A percentile compares a stretch with the other conserved stretches of the same genome.
These are phyloP conservation scores for Noccaea caerulescens DNA, from an alignment of 345 rosid genomes.

Conservation along the genomic window DNA sequence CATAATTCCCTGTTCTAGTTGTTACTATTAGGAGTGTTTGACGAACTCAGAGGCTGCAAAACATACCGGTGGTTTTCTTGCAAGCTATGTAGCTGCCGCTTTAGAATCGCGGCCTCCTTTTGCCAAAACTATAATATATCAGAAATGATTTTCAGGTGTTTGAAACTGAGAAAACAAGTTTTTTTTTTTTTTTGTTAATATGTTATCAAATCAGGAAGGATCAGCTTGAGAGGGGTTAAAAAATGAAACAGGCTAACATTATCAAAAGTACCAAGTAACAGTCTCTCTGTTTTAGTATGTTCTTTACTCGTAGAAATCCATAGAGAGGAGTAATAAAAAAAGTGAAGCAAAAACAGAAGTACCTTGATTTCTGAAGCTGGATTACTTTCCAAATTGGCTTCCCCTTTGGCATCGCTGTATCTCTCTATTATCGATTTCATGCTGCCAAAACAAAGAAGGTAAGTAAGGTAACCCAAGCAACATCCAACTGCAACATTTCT, in stretches of 20 bases:
- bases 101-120: slow-evolving; percentile 71
- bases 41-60: not conserved
- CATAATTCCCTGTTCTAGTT: slow-evolving; percentile 17
- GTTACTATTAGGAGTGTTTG: slow-evolving; percentile 5
- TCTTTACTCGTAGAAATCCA: slow-evolving; percentile 1
- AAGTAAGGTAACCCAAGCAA: slow-evolving; percentile 33
- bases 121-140: slow-evolving; percentile 72
- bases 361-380: slow-evolving; percentile 38
- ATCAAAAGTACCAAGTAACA: slow-evolving; percentile 5
- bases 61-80: slow-evolving; percentile 81
- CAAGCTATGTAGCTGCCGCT: slow-evolving; percentile 71
- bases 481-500: slow-evolving; percentile 12
- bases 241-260: slow-evolving; percentile 17
- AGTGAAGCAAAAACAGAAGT: slow-evolving; percentile 5
- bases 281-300: slow-evolving; percentile 4
- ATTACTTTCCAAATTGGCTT: slow-evolving; percentile 21
- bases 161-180: slow-evolving; percentile 2
- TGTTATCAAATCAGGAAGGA: not conserved
- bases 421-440: slow-evolving; percentile 42
- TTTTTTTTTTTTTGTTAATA: not conserved
- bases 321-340: not conserved
- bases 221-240: slow-evolving; percentile 7
- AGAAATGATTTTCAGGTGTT: slow-evolving; percentile 32
- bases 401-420: slow-evolving; percentile 43
- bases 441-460: slow-evolving; percentile 27